These are phyloP conservation scores for Debaryomycetaceae sp. DNA, from an alignment of 1,139 yeast genomes.

Conservation along the genomic window DNA sequence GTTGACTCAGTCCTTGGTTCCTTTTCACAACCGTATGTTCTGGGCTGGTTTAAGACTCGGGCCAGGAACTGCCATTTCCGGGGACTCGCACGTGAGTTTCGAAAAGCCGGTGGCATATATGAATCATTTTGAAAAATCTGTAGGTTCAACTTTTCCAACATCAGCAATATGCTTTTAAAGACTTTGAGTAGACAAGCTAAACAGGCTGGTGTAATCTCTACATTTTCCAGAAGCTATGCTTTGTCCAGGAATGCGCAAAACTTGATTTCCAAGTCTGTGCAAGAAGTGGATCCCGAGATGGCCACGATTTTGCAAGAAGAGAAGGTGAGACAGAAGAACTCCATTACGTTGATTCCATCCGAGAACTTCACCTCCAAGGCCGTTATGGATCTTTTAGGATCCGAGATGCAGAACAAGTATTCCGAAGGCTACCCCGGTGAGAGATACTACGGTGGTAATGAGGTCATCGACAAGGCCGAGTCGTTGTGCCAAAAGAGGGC, in stretches of 20 bases:
- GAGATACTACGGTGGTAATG: slow-evolving; percentile 96
- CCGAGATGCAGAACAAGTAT: slow-evolving; percentile 96
- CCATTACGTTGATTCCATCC: slow-evolving; percentile 88
- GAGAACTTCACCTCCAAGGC: slow-evolving; percentile 95
- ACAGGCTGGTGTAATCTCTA: slow-evolving; percentile 9
- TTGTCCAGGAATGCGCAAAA: slow-evolving; percentile 46
- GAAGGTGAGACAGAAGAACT: slow-evolving; percentile 78
- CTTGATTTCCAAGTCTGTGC: slow-evolving; percentile 60
- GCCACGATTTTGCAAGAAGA: slow-evolving; percentile 69
- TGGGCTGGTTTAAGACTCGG: not conserved
- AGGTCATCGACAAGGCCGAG: slow-evolving; percentile 89
- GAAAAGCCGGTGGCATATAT: no score
- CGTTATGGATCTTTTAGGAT: slow-evolving; percentile 89
- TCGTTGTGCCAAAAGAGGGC: slow-evolving; percentile 89
- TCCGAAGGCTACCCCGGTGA: slow-evolving; percentile 99
- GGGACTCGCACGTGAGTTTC: not conserved
- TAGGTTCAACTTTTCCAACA: not conserved
- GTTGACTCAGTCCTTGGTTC: not conserved
- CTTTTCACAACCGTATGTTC: not conserved
- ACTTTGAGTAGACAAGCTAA: slow-evolving; percentile 16
- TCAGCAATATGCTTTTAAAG: slow-evolving; percentile 1
- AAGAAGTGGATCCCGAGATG: slow-evolving; percentile 83
- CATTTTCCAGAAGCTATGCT: slow-evolving; percentile 36
- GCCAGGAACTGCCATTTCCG: not conserved
- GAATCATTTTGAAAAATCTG: not conserved